These are phyloP conservation scores for Fraxinus platypoda DNA, from an alignment of 305 asterid species.

Conservation along the genomic window DNA sequence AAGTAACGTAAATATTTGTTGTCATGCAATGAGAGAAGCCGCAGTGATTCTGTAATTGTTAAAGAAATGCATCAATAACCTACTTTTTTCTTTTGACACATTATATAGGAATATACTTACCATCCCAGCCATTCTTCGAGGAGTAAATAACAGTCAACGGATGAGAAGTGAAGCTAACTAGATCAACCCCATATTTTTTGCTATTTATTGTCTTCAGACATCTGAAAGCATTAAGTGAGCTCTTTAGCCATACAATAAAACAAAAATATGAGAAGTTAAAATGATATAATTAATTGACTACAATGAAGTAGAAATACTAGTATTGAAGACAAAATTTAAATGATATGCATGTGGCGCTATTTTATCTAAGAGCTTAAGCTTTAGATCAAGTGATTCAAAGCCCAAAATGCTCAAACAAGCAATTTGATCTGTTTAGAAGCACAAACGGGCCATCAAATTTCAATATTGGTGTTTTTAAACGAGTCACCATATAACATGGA, in stretches of 20 bases:
- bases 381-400: neutral
- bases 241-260: slow-evolving; percentile 21
- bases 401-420: neutral
- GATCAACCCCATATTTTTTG: slow-evolving; percentile 93
- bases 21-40: slow-evolving; percentile 93
- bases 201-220: slow-evolving; percentile 97
- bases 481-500: neutral
- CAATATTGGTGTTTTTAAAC: neutral
- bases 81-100: slow-evolving; percentile 24
- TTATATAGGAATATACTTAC: slow-evolving; percentile 39
- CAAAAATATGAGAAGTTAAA: slow-evolving; percentile 1
- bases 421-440: neutral
- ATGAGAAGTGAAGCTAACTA: slow-evolving; percentile 95
- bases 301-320: slow-evolving; percentile 6
- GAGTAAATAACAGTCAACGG: slow-evolving; percentile 96
- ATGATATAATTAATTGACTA: neutral
- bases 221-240: slow-evolving; percentile 40
- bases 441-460: neutral
- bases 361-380: neutral
- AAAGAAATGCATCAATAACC: slow-evolving; percentile 23
- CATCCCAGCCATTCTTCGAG: slow-evolving; percentile 99
- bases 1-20: slow-evolving; percentile 97
- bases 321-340: neutral
- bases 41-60: slow-evolving; percentile 73
- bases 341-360: neutral